Evolutionary conservation across 352 stramenopile species (phyloP).

Genomic region (Globisporangium acanthophoron): DNA sequence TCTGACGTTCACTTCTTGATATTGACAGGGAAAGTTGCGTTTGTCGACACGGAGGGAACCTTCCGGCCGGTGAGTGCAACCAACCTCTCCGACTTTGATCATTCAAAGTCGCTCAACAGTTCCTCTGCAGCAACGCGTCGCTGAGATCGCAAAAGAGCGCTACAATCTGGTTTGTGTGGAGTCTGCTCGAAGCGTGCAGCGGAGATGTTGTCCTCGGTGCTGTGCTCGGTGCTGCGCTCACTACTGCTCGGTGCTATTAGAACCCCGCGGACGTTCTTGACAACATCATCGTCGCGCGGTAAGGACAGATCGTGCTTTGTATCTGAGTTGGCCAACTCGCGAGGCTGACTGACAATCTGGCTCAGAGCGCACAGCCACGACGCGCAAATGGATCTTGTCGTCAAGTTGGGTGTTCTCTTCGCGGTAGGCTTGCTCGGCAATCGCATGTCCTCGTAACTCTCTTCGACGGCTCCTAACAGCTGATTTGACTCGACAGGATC

Average conservation of each 20-base stretch:
- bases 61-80: constrained; percentile 69
- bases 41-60: constrained; percentile 91
- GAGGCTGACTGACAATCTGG: background rate
- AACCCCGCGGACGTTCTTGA: constrained; percentile 89
- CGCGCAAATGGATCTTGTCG: constrained; percentile 85
- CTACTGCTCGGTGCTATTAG: constrained; percentile 16
- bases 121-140: constrained; percentile 55
- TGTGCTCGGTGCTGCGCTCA: too few relatives aligned
- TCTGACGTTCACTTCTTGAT: constrained; percentile 1
- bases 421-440: constrained; percentile 33
- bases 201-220: too few relatives aligned
- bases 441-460: background rate
- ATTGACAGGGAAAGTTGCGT: constrained; percentile 71
- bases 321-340: background rate
- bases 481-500: constrained; percentile 25
- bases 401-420: constrained; percentile 64
- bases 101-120: background rate
- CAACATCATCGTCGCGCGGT: constrained; percentile 92
- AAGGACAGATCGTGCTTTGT: background rate
- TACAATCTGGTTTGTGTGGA: constrained; percentile 54
- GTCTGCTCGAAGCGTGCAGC: background rate
- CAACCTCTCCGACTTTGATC: background rate
- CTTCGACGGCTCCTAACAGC: background rate
- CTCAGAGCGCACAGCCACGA: constrained; percentile 82
- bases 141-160: constrained; percentile 78